phyloP scores from a whole-genome alignment of 2,329 filamentous ascomycete genomes.

The Aspergillus clavatus region DNA sequence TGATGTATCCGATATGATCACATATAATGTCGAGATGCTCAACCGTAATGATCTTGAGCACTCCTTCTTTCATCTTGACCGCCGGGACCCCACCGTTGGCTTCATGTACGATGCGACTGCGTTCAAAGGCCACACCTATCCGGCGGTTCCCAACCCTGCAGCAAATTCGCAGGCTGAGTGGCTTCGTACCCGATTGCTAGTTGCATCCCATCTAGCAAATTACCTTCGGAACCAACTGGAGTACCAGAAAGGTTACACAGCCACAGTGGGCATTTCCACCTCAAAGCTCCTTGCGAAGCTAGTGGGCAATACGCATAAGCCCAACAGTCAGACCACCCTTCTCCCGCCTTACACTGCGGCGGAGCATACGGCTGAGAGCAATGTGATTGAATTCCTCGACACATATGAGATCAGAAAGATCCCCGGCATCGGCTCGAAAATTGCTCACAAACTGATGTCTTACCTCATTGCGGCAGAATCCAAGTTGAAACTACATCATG shows the following conservation, averaged over 20 bases:
- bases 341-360: conserved; percentile 56
- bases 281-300: conserved; percentile 85
- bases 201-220: conserved; percentile 76
- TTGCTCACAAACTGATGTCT: conserved; percentile 57
- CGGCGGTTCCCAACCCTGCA: conserved; percentile 21
- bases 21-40: conserved; percentile 70
- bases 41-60: conserved; percentile 59
- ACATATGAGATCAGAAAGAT: conserved; percentile 70
- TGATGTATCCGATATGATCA: conserved; percentile 80
- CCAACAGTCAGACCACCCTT: conserved; percentile 78
- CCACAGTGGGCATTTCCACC: conserved; percentile 80
- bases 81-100: conserved; percentile 68
- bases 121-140: conserved; percentile 62
- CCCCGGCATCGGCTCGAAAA: conserved; percentile 79
- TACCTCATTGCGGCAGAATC: conserved; percentile 5
- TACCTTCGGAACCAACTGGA: conserved; percentile 70
- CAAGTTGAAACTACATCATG: background rate
- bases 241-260: conserved; percentile 74
- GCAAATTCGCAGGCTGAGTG: conserved; percentile 9
- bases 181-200: conserved; percentile 58
- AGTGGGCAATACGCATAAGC: conserved; percentile 78
- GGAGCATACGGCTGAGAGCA: conserved; percentile 34
- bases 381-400: conserved; percentile 68
- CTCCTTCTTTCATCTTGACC: conserved; percentile 77
- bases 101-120: conserved; percentile 71